Base-by-base conservation (phyloP, 345 rosid genomes). In the Populus alba region DNA sequence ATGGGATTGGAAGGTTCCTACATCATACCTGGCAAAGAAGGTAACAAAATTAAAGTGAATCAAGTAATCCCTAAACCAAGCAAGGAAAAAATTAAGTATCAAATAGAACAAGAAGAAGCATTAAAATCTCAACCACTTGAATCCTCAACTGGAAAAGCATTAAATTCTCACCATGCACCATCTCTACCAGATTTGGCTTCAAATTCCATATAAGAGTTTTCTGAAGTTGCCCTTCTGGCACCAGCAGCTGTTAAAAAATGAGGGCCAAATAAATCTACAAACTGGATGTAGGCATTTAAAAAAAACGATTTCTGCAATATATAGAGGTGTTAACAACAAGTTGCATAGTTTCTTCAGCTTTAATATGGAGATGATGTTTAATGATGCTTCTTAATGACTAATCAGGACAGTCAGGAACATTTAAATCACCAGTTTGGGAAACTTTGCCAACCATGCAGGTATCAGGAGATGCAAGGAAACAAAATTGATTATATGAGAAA, bases 131-230 rank as follows among this genome's bases (percentile, higher is more conserved):
- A n/a, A 74, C 33, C 23, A n/a, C 29, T 51, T 23, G 38, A 66
- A 67, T 67, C 72, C 66, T 45, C 73, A 75, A 38, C 17, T 13
- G 16, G 15, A 83, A 79, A 71, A 27, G n/a, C 57, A 16, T 49
- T 75, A 76, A 41, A 72, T 67, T 84, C 87, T 83, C 82, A 97
- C 99, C 99, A 97, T 74, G 99, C 99, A 79, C 99, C 98, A 83
- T 97, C 99, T 80, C 99, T 87, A 4, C 94, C 84, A 79, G 98
- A 97, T 84, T 91, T 97, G 74, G 98, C 98, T 90, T 97, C 98
- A 84, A 91, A 97, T 78, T 97, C 98, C 93, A 91, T 87, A 57
- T 82, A 85, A 75, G 87, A 73, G 73, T 79, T 83, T 80, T 97
- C 97, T 73, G 93, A 85, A 77, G 87, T 85, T 75, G 65, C 82